Percentiles rank a stretch among this genome's conserved stretches.
Evolutionary conservation across 495 filamentous ascomycete genomes (phyloP).

Genomic region (Penicillium maclennaniae): DNA sequence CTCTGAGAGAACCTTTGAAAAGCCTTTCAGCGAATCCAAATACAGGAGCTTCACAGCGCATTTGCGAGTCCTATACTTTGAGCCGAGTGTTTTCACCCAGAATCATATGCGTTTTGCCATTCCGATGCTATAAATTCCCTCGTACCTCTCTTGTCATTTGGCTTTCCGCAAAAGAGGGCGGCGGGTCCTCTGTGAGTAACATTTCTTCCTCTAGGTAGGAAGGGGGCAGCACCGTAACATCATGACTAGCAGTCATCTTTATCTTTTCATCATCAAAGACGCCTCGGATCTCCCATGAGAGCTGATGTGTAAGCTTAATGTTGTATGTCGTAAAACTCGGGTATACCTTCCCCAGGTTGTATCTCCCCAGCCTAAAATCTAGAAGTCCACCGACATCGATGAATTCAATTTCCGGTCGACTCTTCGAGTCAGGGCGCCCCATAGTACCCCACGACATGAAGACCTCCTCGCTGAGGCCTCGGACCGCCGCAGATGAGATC

Average conservation of each 20-base stretch:
- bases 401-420: neutral
- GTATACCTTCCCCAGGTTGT: neutral
- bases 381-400: neutral
- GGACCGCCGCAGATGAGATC: neutral
- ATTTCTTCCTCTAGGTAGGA: neutral
- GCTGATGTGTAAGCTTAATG: neutral
- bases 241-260: neutral
- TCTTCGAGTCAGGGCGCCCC: neutral
- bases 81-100: no score
- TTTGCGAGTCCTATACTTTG: no score
- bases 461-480: neutral
- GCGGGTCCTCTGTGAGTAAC: neutral
- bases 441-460: neutral
- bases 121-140: neutral
- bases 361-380: neutral
- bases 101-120: neutral
- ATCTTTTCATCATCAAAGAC: neutral
- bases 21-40: no score
- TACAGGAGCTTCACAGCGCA: no score
- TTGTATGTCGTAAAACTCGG: neutral
- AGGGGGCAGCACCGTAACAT: neutral
- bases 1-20: neutral
- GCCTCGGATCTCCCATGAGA: neutral
- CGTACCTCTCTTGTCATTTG: neutral
- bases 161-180: neutral